Percentiles rank a stretch among this genome's conserved stretches.
These are phyloP conservation scores for Aspergillus sergii DNA, from an alignment of 2,329 filamentous ascomycete species.

Conservation along the genomic window DNA sequence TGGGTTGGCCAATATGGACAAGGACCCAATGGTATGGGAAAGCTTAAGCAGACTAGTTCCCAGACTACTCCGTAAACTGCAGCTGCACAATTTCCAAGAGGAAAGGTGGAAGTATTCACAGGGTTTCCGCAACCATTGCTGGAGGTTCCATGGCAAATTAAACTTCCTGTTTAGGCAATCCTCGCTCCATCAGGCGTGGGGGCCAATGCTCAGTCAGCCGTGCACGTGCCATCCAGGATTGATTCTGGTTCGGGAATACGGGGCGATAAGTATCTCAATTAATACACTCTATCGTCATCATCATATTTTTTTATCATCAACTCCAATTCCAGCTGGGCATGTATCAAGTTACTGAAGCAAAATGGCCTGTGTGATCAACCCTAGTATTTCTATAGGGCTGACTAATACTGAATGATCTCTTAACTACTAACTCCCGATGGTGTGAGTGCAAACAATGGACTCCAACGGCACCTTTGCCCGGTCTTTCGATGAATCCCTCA, in stretches of 20 bases:
- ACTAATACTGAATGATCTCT: constrained; percentile 15
- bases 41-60: neutral
- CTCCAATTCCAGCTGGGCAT: neutral
- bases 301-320: neutral
- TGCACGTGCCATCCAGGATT: neutral
- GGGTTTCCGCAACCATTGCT: neutral
- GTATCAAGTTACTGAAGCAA: neutral
- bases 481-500: constrained; percentile 44
- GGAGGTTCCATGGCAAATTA: neutral
- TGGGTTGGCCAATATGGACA: neutral
- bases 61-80: neutral
- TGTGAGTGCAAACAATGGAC: constrained; percentile 32
- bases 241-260: neutral
- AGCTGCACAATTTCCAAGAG: neutral
- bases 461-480: constrained; percentile 32
- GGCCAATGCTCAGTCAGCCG: neutral
- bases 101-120: neutral
- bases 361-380: neutral
- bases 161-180: neutral
- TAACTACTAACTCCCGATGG: constrained; percentile 7
- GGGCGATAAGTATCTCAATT: neutral
- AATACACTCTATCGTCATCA: neutral
- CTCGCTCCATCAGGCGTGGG: neutral
- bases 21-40: neutral
- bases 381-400: neutral